phyloP scores from a whole-genome alignment of 805 yeast species.

The Jamesozyma hellenica region DNA sequence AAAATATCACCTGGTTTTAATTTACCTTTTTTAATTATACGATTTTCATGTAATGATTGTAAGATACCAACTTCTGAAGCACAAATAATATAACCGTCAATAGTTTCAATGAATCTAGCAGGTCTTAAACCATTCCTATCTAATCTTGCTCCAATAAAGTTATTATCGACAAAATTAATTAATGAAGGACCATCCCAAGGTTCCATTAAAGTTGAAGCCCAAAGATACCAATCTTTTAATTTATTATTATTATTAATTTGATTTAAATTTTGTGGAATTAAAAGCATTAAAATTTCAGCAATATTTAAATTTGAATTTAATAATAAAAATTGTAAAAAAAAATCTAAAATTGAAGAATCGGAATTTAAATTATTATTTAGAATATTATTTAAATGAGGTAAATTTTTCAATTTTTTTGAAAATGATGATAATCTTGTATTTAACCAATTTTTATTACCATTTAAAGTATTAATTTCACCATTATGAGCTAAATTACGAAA shows the following conservation, averaged over 20 bases:
- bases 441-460: constrained; percentile 99
- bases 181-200: constrained; percentile 99
- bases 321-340: constrained; percentile 83
- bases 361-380: constrained; percentile 98
- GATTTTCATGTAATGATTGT: constrained; percentile 67
- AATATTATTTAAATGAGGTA: constrained; percentile 63
- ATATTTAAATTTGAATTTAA: constrained; percentile 84
- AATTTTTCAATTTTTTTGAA: background rate
- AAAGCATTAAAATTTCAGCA: constrained; percentile 94
- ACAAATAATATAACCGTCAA: constrained; percentile 90
- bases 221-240: constrained; percentile 90
- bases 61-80: constrained; percentile 98
- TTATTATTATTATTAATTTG: constrained; percentile 96
- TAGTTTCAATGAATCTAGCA: constrained; percentile 91
- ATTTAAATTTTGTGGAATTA: constrained; percentile 68
- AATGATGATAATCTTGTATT: constrained; percentile 51
- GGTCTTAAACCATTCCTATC: constrained; percentile 98
- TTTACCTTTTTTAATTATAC: constrained; percentile 82
- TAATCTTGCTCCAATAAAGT: constrained; percentile 63
- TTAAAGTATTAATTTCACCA: constrained; percentile 93
- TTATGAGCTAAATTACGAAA: constrained; percentile 95
- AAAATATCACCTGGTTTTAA: constrained; percentile 94
- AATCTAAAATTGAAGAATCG: constrained; percentile 95
- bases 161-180: constrained; percentile 92
- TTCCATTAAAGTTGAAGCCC: constrained; percentile 99